Evolutionary conservation across 2,329 filamentous ascomycete species (phyloP), one percentile per base, ranked within the genome.

Genomic region (Colletotrichum tropicicola): DNA sequence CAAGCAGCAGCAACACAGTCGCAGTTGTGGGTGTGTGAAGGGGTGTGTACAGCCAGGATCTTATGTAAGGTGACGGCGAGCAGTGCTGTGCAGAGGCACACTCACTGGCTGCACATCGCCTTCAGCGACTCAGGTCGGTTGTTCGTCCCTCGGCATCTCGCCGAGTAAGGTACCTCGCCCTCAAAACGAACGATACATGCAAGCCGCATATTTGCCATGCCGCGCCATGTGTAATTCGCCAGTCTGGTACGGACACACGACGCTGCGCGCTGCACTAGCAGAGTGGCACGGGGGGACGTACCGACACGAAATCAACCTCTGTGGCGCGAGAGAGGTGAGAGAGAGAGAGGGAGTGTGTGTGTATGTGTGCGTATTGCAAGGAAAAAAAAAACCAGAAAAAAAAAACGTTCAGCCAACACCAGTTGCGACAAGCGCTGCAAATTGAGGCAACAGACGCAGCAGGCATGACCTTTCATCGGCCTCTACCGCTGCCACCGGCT

Each of bases 161-260:
- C 44, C 61, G 57, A 61, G 49, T 51, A 48, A 48, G 48, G 43
- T 32, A 32, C 37, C 23, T 55, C 21, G 27, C 17, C 17, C 23
- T 43, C 37, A 43, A 10, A 54, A 54, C 37, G 41, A 47, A 53
- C 25, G 30, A 59, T 19, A 35, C 56, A 39, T 41, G 56, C 41
- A 48, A 60, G 54, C 39, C 45, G 59, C 54, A 59, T 28, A 48
- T 39, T 45, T 39, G 54, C 39, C 28, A 39, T 41, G 47, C 37
- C 39, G 52, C 51, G 39, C 59, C 47, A 52, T 44, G 35, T 62
- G 53, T 55, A 45, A 47, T 30, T 48, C 27, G 43, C 23, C 55
- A 9, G 37, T 30, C 19, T 27, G 58, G 21, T 49, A 27, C 52
- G 25, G 13, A 48, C 8, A 35, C 32, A 13, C 19, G 47, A 43